Evolutionary conservation across 2,329 filamentous ascomycete genomes (phyloP).

Genomic region (Sporothrix protearum): DNA sequence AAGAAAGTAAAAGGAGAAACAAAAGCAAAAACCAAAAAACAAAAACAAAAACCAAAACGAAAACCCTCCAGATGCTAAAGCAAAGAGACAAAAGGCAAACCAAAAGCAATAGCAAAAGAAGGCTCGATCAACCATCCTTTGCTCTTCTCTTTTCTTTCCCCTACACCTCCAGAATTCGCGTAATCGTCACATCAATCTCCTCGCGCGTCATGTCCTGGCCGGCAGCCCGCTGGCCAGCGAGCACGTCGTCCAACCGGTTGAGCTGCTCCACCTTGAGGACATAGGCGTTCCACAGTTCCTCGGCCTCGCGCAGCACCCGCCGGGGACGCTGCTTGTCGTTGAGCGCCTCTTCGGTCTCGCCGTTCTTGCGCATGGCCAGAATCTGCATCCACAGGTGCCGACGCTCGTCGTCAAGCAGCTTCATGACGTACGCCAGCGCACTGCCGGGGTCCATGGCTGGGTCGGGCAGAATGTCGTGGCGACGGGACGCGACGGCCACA

Average conservation of each 20-base stretch:
- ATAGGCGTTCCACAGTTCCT: constrained; percentile 29
- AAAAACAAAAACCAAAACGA: background rate
- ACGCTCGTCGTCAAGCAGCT: constrained; percentile 75
- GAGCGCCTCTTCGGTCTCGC: constrained; percentile 19
- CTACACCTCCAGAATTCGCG: constrained; percentile 43
- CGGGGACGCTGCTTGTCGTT: constrained; percentile 20
- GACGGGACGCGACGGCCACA: constrained; percentile 23
- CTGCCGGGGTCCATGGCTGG: constrained; percentile 49
- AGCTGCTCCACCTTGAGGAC: constrained; percentile 30
- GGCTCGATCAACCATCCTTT: background rate
- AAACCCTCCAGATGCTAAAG: no score
- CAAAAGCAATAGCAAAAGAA: background rate
- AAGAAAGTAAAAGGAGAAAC: background rate
- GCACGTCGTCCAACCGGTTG: constrained; percentile 70
- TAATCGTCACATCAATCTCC: constrained; percentile 62
- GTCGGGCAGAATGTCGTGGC: background rate
- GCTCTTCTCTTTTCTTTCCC: background rate
- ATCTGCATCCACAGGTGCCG: constrained; percentile 70
- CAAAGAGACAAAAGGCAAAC: background rate
- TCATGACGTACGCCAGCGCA: constrained; percentile 79
- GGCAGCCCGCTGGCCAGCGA: constrained; percentile 70
- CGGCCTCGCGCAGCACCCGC: constrained; percentile 26
- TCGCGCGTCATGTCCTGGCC: constrained; percentile 61
- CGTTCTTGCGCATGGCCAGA: constrained; percentile 44
- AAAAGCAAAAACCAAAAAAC: background rate